Percentiles rank a stretch among this genome's conserved stretches.
These are phyloP conservation scores for Trichoderma polysporum DNA, from an alignment of 2,329 filamentous ascomycete species.

Conservation along the genomic window DNA sequence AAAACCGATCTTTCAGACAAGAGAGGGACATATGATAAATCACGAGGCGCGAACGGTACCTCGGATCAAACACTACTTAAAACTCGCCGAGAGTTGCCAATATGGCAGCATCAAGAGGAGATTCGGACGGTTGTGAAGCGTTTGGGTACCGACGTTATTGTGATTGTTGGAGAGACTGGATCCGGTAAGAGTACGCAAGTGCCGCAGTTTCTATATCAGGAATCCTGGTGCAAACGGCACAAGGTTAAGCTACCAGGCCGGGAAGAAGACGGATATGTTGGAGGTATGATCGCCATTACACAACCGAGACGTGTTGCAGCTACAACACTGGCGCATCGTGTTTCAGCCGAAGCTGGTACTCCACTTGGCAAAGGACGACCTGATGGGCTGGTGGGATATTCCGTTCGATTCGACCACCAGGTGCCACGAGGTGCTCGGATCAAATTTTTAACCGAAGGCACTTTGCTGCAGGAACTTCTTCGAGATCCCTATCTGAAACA, in stretches of 20 bases:
- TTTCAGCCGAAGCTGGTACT: constrained; percentile 71
- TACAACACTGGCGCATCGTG: constrained; percentile 83
- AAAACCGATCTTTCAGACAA: not conserved
- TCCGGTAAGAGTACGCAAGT: constrained; percentile 97
- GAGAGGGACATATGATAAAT: not conserved
- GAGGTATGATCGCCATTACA: constrained; percentile 86
- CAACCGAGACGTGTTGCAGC: constrained; percentile 93
- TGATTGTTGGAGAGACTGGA: constrained; percentile 91
- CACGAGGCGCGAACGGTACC: constrained; percentile 22
- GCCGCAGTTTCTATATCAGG: constrained; percentile 79
- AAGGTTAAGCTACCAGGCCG: constrained; percentile 49
- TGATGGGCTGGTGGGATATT: constrained; percentile 74
- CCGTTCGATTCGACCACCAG: constrained; percentile 89
- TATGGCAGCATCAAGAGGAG: constrained; percentile 70
- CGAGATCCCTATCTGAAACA: constrained; percentile 77
- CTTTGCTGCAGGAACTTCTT: constrained; percentile 90
- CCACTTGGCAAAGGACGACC: constrained; percentile 44
- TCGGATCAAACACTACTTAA: constrained; percentile 40
- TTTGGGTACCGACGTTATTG: constrained; percentile 66
- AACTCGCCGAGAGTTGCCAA: constrained; percentile 69
- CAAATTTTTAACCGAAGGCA: constrained; percentile 95
- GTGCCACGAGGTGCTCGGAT: constrained; percentile 79
- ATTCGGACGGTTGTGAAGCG: constrained; percentile 63
- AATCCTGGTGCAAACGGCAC: constrained; percentile 73
- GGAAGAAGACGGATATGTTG: constrained; percentile 53